A percentile compares a stretch with the other conserved stretches of the same genome.
These are phyloP conservation scores for Beta macrorhiza DNA, from an alignment of 179 eudicot genomes.

Conservation along the genomic window DNA sequence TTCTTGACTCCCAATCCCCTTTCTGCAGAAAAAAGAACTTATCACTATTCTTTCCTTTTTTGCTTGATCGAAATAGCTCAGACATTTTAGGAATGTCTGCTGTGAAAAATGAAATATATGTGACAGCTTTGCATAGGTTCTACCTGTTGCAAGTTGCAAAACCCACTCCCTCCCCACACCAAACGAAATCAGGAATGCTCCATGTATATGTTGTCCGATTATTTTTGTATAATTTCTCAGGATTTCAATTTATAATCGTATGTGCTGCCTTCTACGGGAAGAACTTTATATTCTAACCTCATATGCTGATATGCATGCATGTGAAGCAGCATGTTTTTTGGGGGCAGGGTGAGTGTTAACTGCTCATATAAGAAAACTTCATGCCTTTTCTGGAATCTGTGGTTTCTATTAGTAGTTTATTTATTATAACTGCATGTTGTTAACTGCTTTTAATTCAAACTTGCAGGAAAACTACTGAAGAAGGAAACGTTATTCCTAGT, in stretches of 20 bases:
- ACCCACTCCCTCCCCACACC: neutral
- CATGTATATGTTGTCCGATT: neutral
- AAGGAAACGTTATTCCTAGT: slow-evolving; percentile 37
- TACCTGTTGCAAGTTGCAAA: too few species aligned
- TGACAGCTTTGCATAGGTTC: neutral
- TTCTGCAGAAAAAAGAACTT: neutral
- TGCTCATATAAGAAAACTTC: neutral
- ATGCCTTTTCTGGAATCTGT: neutral
- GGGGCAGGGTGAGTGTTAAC: too few species aligned
- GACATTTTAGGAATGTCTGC: neutral
- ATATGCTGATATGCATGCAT: neutral
- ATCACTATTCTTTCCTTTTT: neutral
- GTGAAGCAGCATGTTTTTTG: neutral
- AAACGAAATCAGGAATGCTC: neutral
- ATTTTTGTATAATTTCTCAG: neutral
- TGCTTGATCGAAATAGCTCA: neutral
- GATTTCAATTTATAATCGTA: neutral
- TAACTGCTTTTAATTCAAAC: neutral
- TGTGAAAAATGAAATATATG: neutral
- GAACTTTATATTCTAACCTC: neutral
- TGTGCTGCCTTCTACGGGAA: neutral
- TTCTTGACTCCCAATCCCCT: neutral
- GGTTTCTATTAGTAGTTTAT: neutral
- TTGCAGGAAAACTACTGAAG: slow-evolving; percentile 51
- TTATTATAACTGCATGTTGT: neutral